These are phyloP conservation scores for Umbilicus rupestris DNA, from an alignment of 164 flowering plant genomes.

Conservation along the genomic window DNA sequence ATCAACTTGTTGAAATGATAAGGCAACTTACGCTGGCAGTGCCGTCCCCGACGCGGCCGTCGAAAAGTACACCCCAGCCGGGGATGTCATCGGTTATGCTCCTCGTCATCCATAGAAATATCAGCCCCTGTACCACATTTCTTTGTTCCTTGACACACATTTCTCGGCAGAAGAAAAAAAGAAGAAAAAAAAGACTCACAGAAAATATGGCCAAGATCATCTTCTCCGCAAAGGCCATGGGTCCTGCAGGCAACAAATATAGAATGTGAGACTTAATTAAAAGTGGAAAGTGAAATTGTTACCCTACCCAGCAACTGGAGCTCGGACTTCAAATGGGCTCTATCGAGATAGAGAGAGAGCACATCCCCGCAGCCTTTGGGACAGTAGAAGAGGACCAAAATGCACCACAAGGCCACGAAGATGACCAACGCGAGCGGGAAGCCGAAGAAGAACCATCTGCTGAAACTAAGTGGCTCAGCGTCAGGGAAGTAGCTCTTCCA, in stretches of 20 bases:
- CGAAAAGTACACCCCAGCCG: constrained; percentile 79
- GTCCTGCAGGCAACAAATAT: too few species aligned
- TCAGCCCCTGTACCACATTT: constrained; percentile 39
- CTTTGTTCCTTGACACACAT: background rate
- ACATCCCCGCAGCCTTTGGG: constrained; percentile 28
- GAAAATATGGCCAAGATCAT: constrained; percentile 59
- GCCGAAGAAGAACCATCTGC: constrained; percentile 69
- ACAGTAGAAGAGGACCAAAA: constrained; percentile 54
- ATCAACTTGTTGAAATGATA: too few species aligned
- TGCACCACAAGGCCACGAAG: constrained; percentile 56
- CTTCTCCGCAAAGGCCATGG: constrained; percentile 88
- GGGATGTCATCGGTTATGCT: constrained; percentile 76
- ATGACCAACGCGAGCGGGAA: constrained; percentile 66
- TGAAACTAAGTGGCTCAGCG: constrained; percentile 58
- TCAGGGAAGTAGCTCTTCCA: constrained; percentile 83
- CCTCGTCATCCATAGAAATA: constrained; percentile 89
- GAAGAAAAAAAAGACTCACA: constrained; percentile 26
- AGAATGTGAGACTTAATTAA: background rate
- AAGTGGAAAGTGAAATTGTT: background rate
- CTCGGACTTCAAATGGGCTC: constrained; percentile 57
- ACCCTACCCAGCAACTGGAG: constrained; percentile 53
- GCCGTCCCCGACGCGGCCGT: constrained; percentile 80
- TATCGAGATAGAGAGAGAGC: constrained; percentile 58
- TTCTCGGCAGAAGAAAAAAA: too few species aligned
- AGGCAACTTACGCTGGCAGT: constrained; percentile 63